Base-by-base conservation (phyloP, 106 monocot genomes). In the Hemerocallis citrina region DNA sequence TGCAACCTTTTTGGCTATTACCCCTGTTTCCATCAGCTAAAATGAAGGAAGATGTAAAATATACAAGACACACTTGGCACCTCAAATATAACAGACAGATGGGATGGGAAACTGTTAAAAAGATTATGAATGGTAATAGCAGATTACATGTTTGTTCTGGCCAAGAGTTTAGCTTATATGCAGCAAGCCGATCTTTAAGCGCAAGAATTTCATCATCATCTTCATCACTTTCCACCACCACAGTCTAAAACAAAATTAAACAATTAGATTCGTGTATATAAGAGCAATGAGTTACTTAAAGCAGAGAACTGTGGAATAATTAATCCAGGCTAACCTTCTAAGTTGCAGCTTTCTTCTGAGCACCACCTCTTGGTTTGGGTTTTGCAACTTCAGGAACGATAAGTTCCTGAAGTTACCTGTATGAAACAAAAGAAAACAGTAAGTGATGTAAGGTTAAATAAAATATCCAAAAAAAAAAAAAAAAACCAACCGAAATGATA, bases 91-190 rank as follows among this genome's bases (percentile, higher is more conserved):
- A 38, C 37, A 11, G 5, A 5, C 1, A n/a, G n/a, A n/a, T n/a
- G n/a, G n/a, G n/a, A n/a, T n/a, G n/a, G n/a, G n/a, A n/a, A n/a
- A n/a, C n/a, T n/a, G n/a, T n/a, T n/a, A n/a, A n/a, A n/a, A n/a
- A n/a, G n/a, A n/a, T n/a, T n/a, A n/a, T n/a, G n/a, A 42, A 15
- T 23, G 12, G 14, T 2, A 33, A 24, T 16, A n/a, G 0, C 24
- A 40, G 36, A 0, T 9, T 74, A 90, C 90, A 71, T 39, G 39
- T 39, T 24, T 68, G 59, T 29, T 78, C 84, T 1, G 88, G 68
- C 19, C 88, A 81, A 36, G 84, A 76, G 19, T 81, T 62, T 7
- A 92, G 64, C 30, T 88, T 88, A 46, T 88, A 88, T 28, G 68
- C 74, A 51, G 78, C 88, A 2, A 92, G 72, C 20, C 92, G 67